These are phyloP conservation scores for Ganoderma lucidum DNA, from an alignment of 1,284 basidiomycete genomes.

Conservation along the genomic window DNA sequence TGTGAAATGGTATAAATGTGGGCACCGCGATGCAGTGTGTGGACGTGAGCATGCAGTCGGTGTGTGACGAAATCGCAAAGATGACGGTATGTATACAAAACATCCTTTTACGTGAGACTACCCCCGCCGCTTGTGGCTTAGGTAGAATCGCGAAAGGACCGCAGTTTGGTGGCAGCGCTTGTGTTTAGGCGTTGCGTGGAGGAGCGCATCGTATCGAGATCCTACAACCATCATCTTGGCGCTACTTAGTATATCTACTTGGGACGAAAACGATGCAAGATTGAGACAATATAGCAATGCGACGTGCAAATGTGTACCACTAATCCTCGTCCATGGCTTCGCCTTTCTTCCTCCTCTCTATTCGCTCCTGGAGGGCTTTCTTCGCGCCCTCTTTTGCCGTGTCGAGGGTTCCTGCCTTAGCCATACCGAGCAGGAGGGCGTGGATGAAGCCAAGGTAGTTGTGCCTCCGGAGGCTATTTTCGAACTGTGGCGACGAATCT, in stretches of 20 bases:
- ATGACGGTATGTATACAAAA: not conserved
- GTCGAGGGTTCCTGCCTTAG: conserved; percentile 66
- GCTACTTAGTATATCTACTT: too few relatives aligned
- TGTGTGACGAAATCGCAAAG: not conserved
- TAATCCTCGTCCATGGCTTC: conserved; percentile 62
- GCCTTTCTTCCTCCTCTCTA: conserved; percentile 57
- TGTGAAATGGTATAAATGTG: not conserved
- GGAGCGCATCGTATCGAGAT: not conserved
- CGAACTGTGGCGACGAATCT: conserved; percentile 59
- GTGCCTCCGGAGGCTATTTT: conserved; percentile 83
- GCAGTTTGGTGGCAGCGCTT: not conserved
- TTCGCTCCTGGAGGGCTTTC: conserved; percentile 59
- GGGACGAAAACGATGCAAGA: not conserved
- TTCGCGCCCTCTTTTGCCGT: conserved; percentile 56
- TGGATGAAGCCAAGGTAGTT: conserved; percentile 86
- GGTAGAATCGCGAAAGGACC: not conserved
- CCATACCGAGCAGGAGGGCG: conserved; percentile 71
- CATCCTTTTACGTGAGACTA: not conserved
- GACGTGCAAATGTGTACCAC: conserved; percentile 19
- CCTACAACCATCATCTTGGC: not conserved
- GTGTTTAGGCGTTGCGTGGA: not conserved
- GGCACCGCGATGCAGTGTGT: not conserved
- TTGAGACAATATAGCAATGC: conserved; percentile 12
- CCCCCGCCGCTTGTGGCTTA: not conserved
- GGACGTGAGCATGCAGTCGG: not conserved